Evolutionary conservation across 2,329 filamentous ascomycete genomes (phyloP).

Genomic region (Sarocladiaceae sp.): DNA sequence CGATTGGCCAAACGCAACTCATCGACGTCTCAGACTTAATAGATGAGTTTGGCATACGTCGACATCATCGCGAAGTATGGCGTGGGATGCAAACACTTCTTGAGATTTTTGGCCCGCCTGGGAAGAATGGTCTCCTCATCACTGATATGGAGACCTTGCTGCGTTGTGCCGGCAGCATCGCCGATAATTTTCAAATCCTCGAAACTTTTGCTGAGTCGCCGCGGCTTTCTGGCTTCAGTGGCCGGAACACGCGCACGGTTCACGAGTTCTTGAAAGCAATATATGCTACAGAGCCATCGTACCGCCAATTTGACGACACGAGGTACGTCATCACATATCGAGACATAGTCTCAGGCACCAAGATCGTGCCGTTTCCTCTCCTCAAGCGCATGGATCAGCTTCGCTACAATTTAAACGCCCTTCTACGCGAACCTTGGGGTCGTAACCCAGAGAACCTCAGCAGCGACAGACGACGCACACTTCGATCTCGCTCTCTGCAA

Average conservation of each 20-base stretch:
- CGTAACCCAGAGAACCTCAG: too few species aligned
- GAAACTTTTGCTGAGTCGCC: slow-evolving; percentile 27
- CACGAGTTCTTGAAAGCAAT: slow-evolving; percentile 47
- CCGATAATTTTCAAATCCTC: slow-evolving; percentile 26
- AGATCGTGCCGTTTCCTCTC: background rate
- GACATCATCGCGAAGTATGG: slow-evolving; percentile 33
- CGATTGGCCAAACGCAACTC: slow-evolving; percentile 33
- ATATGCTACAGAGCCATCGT: slow-evolving; percentile 41
- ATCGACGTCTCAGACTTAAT: slow-evolving; percentile 32
- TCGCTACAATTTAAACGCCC: slow-evolving; percentile 23
- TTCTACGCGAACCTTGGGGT: slow-evolving; percentile 22
- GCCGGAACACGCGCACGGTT: slow-evolving; percentile 23
- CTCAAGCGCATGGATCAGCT: slow-evolving; percentile 25
- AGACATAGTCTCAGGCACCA: slow-evolving; percentile 16
- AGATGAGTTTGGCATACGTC: slow-evolving; percentile 42
- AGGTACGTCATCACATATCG: slow-evolving; percentile 36
- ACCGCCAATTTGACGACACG: slow-evolving; percentile 40
- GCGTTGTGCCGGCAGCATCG: slow-evolving; percentile 40
- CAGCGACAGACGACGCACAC: too few species aligned
- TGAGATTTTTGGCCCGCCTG: slow-evolving; percentile 14
- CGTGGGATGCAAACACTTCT: slow-evolving; percentile 29
- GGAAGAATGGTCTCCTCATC: slow-evolving; percentile 4
- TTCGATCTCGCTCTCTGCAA: slow-evolving; percentile 17
- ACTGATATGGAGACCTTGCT: slow-evolving; percentile 41
- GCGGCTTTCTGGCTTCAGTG: slow-evolving; percentile 17